Base-by-base conservation (phyloP, 2,329 filamentous ascomycete genomes). In the Rhynchosporium agropyri region DNA sequence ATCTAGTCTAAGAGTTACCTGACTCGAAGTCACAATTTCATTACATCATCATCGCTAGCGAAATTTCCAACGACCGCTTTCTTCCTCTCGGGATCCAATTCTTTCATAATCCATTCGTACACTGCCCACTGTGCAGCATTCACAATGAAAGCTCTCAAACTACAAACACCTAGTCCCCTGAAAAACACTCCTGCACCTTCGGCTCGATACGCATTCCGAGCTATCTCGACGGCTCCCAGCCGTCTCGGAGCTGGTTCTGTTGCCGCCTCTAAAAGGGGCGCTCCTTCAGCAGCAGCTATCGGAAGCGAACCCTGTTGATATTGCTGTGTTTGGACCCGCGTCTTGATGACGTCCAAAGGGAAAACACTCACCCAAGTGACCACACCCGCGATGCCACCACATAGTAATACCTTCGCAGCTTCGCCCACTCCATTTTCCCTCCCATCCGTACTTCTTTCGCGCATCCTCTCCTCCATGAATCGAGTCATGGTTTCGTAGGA, bases 91-190 rank as follows among this genome's bases (percentile, higher is more conserved):
- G 65, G 69, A 58, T 68, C 63, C 28, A 88, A 72, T 71, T 84
- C 80, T 31, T 75, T 73, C 89, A 97, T 94, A 71, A 91, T 84
- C 87, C 89, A 92, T 77, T 97, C 93, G 74, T 97, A 97, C 5
- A 91, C 85, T 29, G 89, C 89, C 93, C 93, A 98, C 79, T 92
- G 82, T n/a, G 91, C 89, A 2, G 94, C 93, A 78, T 97, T 97
- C 45, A 97, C 94, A 58, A 96, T 79, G 74, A 98, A 97, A 0
- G 94, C 94, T 69, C 94, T 81, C 8, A 90, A 77, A 75, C 91
- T 96, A 76, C 94, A 98, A 38, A 97, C 82, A 0, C 87, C 86
- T 48, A 98, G 76, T 0, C 90, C 90, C 36, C 86, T 81, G 73
- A 91, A 92, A 76, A 93, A 92, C 1, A 86, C 81, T 38, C 77